Evolutionary conservation across 2,329 filamentous ascomycete species (phyloP).

Genomic region (Xylaria multiplex): DNA sequence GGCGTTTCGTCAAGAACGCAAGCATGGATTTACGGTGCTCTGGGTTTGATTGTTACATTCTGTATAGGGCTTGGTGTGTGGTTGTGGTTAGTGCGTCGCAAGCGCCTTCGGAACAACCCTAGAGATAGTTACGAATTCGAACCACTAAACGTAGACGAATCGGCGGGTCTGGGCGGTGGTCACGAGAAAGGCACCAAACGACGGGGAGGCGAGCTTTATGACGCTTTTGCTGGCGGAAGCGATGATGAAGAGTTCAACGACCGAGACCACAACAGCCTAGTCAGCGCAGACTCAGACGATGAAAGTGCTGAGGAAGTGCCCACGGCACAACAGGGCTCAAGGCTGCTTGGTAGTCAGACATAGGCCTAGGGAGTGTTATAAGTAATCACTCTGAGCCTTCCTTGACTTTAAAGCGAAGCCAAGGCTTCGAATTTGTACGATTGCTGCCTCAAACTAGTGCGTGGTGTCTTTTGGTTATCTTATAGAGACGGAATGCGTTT

Average conservation of each 20-base stretch:
- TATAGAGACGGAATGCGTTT: slow-evolving; percentile 21
- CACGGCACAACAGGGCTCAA: slow-evolving; percentile 37
- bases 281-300: slow-evolving; percentile 48
- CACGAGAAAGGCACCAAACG: slow-evolving; percentile 59
- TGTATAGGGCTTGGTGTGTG: slow-evolving; percentile 83
- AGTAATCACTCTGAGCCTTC: background rate
- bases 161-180: slow-evolving; percentile 61
- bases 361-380: background rate
- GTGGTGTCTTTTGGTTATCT: slow-evolving; percentile 1
- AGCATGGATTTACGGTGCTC: slow-evolving; percentile 90
- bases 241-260: slow-evolving; percentile 75
- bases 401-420: background rate
- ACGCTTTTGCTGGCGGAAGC: slow-evolving; percentile 92
- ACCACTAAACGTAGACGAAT: slow-evolving; percentile 85
- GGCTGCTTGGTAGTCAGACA: slow-evolving; percentile 32
- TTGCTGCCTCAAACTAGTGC: slow-evolving; percentile 9
- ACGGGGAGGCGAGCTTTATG: slow-evolving; percentile 90
- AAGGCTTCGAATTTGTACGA: background rate
- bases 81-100: slow-evolving; percentile 81
- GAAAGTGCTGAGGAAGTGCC: slow-evolving; percentile 32
- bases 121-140: slow-evolving; percentile 94
- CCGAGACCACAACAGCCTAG: slow-evolving; percentile 52
- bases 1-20: slow-evolving; percentile 87
- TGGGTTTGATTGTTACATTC: slow-evolving; percentile 87
- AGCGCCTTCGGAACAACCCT: slow-evolving; percentile 76